phyloP scores from a whole-genome alignment of 768 basidiomycete genomes.

The Lanmaoa rubissima region DNA sequence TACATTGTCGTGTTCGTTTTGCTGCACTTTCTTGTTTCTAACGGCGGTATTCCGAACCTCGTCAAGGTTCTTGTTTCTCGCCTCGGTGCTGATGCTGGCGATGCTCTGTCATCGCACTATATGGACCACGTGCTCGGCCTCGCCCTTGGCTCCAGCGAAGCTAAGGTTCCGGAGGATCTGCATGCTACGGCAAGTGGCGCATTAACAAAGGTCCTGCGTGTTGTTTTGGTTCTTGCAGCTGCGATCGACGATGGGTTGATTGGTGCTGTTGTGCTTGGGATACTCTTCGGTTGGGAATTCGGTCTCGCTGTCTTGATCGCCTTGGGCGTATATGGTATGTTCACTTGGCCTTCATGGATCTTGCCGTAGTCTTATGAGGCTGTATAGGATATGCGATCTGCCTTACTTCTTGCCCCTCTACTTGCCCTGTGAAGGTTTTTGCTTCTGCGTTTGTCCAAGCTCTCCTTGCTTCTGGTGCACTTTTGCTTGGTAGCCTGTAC shows the following conservation, averaged over 20 bases:
- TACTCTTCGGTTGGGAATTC: constrained; percentile 64
- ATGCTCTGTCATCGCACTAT: constrained; percentile 56
- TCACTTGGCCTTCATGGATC: not conserved
- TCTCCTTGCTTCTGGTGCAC: constrained; percentile 75
- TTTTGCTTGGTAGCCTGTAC: constrained; percentile 61
- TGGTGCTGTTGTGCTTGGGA: constrained; percentile 64
- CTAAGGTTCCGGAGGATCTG: constrained; percentile 72
- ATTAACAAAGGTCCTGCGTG: constrained; percentile 17
- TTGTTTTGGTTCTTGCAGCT: constrained; percentile 64
- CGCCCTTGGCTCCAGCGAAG: constrained; percentile 77
- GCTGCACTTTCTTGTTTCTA: constrained; percentile 72
- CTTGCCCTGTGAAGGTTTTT: constrained; percentile 1
- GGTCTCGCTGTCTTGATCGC: constrained; percentile 67
- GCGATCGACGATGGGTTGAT: constrained; percentile 77
- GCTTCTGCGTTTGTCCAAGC: constrained; percentile 54
- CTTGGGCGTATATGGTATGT: constrained; percentile 69
- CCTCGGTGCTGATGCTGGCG: constrained; percentile 86
- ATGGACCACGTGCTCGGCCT: constrained; percentile 87
- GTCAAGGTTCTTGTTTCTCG: constrained; percentile 78
- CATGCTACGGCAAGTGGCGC: constrained; percentile 6
- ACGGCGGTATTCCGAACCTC: constrained; percentile 71
- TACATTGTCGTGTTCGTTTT: constrained; percentile 66
- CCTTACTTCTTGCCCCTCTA: constrained; percentile 6
- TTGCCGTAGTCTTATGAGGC: not conserved
- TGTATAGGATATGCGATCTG: constrained; percentile 18